These are phyloP conservation scores for Plenodomus tracheiphilus DNA, from an alignment of 2,329 filamentous ascomycete genomes.

Conservation along the genomic window DNA sequence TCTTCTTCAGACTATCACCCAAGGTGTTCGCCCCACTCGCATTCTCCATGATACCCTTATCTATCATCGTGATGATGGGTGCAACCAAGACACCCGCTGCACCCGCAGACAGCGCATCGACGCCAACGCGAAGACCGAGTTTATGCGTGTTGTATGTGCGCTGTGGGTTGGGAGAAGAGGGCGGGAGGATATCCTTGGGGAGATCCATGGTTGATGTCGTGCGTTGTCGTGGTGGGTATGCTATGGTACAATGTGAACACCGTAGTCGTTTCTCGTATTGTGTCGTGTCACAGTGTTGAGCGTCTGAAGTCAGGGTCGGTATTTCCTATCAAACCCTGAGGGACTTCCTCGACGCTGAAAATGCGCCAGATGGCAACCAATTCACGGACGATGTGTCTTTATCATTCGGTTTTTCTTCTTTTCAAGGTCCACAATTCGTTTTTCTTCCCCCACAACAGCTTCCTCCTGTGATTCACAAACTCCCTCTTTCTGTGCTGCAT, in stretches of 20 bases:
- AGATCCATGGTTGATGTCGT: neutral
- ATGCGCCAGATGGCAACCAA: too few relatives aligned
- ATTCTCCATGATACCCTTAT: slow-evolving; percentile 79
- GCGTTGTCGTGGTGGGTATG: too few relatives aligned
- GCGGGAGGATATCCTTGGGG: neutral
- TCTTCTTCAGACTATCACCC: slow-evolving; percentile 61
- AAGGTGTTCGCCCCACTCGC: slow-evolving; percentile 70
- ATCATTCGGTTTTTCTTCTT: too few relatives aligned
- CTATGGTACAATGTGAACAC: too few relatives aligned
- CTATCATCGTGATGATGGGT: slow-evolving; percentile 84
- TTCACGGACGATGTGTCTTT: too few relatives aligned
- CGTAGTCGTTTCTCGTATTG: too few relatives aligned
- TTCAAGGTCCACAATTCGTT: slow-evolving; percentile 1
- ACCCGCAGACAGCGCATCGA: slow-evolving; percentile 70
- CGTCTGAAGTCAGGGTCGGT: too few relatives aligned
- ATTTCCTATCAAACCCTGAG: too few relatives aligned
- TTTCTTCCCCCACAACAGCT: slow-evolving; percentile 36
- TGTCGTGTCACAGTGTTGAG: too few relatives aligned
- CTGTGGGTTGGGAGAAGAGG: slow-evolving; percentile 2
- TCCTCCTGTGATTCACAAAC: slow-evolving; percentile 33
- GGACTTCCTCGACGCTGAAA: too few relatives aligned
- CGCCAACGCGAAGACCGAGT: slow-evolving; percentile 66
- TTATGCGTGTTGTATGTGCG: slow-evolving; percentile 74
- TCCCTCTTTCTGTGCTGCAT: slow-evolving; percentile 35
- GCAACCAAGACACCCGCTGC: slow-evolving; percentile 76